Evolutionary conservation across 208 protist genomes (phyloP), one percentile per base, ranked within the genome.

Genomic region (Perkinsela sp.): DNA sequence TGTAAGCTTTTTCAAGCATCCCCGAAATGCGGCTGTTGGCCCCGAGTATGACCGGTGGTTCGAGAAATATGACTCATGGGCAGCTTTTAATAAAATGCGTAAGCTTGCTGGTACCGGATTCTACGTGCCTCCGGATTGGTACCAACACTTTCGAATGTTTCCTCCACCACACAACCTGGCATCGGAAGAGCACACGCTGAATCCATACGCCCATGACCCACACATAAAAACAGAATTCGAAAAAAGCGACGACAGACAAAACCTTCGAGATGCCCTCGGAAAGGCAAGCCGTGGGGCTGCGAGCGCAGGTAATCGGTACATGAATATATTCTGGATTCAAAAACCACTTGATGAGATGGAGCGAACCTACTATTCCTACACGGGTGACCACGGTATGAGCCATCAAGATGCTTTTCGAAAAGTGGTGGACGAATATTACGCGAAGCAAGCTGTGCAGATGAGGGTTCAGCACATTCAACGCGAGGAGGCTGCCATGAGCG

Each of bases 71-170:
- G 86, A 92, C 76, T 82, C 86, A n/a, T 89, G 84, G 82, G 81
- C 81, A 72, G 82, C 86, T 73, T 84, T 92, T 78, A 81, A 80
- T 75, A 83, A 82, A 28, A 92, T 92, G 86, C 83, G 80, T 29
- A 77, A 82, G 1, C 74, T 92, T 0, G 86, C 75, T 0, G 86
- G 86, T 72, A 92, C 83, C 29, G 86, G 86, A 68, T 92, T 92
- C 74, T 92, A 92, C 78, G 89, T 92, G 67, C 86, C 86, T 0
- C 86, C 86, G 0, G 83, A 88, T 72, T 92, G 86, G 86, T 92
- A 92, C 78, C 85, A 81, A 40, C 86, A 92, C 80, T 92, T 92
- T 68, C 80, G 86, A 70, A 89, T 92, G 83, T 92, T 92, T 71
- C 86, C 86, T 29, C 86, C 86, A 28, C 85, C 89, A 30, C 80